Evolutionary conservation across 176 grass and related monocot species (phyloP).

Genomic region (Carex littledalei): DNA sequence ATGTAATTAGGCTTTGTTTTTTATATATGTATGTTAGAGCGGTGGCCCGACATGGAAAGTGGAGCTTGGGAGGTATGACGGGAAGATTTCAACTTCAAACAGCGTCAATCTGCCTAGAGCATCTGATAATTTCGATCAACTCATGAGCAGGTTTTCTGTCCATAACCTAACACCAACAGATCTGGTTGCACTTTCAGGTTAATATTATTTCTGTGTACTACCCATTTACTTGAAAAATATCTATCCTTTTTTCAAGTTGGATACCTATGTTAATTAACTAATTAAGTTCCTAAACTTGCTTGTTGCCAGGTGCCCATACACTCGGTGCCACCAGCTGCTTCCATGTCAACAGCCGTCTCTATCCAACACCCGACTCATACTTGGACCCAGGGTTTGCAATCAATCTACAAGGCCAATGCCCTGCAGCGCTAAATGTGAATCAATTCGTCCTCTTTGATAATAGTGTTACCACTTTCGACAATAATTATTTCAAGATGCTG

Average conservation of each 20-base stretch:
- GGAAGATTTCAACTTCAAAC: conserved; percentile 35
- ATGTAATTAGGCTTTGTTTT: not conserved
- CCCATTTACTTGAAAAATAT: not conserved
- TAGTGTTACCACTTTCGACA: conserved; percentile 50
- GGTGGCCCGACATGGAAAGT: conserved; percentile 49
- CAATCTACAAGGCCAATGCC: conserved; percentile 45
- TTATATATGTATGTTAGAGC: conserved; percentile 20
- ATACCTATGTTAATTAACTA: not conserved
- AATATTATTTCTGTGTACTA: not conserved
- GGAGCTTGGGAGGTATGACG: conserved; percentile 51
- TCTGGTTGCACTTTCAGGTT: conserved; percentile 51
- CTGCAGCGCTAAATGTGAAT: conserved; percentile 21
- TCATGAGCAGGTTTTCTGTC: conserved; percentile 28
- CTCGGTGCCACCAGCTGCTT: conserved; percentile 65
- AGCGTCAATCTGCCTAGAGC: conserved; percentile 26
- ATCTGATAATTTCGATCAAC: conserved; percentile 21
- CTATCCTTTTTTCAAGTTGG: not conserved
- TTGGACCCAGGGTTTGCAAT: conserved; percentile 29
- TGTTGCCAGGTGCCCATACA: conserved; percentile 44
- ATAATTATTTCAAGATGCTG: conserved; percentile 55
- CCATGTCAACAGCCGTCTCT: conserved; percentile 47
- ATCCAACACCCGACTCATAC: conserved; percentile 25
- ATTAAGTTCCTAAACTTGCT: not conserved
- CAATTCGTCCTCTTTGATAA: conserved; percentile 56
- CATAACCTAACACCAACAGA: conserved; percentile 27